Base-by-base conservation (phyloP, 148 eudicot genomes). In the Mesembryanthemum crystallinum region DNA sequence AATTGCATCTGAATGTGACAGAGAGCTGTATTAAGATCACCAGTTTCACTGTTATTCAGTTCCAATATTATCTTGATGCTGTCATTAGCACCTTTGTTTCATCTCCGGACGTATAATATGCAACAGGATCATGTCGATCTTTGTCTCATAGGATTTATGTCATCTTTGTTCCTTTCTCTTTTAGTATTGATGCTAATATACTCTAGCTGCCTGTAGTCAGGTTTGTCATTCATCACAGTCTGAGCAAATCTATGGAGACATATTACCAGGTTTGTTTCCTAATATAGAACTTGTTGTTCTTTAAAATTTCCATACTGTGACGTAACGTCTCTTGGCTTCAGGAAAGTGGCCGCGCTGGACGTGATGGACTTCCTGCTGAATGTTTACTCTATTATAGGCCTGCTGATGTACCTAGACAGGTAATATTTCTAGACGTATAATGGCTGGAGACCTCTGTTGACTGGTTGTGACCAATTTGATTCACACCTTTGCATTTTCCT, bases 341-440 rank as follows among this genome's bases (percentile, higher is more conserved):
- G 97, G 98, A 95, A 87, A 95, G 98, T 89, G 98, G 98, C 18
- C 91, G 98, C 78, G 98, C 98, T 79, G 98, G 98, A 69, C 89
- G 98, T 83, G 98, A 95, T 80, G 98, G 98, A 74, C 97, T 90
- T 86, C 96, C 97, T 47, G 85, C 98, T 33, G 97, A 95, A 81
- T 95, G 98, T 74, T 67, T 95, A 69, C 91, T 95, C 21, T 95
- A 84, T 83, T 95, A 79, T 79, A 89, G 97, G 78, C 92, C 98
- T 58, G 98, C 91, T 83, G 98, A 95, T 85, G 97, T 84, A 75
- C 94, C 94, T 68, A 88, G 96, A 69, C 98, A 94, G 96, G 98
- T 92, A 83, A 76, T 23, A 12, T 72, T 49, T 67, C 66, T 74
- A 20, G 33, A 33, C 23, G 3, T 76, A 52, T 7, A 27, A 60